phyloP scores from a whole-genome alignment of 2,329 filamentous ascomycete species.

The Dactylellina leptospora region DNA sequence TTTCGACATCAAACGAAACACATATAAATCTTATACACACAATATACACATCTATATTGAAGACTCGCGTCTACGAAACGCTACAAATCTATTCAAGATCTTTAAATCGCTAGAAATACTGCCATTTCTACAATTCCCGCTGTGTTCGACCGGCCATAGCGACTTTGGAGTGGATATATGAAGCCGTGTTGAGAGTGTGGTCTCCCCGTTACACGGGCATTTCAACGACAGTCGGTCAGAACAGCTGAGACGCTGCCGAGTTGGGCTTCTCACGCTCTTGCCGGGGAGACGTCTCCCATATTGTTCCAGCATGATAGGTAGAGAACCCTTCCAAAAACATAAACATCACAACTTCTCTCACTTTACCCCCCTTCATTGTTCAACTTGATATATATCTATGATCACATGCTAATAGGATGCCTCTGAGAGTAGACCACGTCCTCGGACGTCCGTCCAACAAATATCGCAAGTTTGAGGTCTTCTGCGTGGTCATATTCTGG shows the following conservation, averaged over 20 bases:
- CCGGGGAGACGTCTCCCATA: background rate
- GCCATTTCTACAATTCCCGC: no score
- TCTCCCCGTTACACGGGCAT: background rate
- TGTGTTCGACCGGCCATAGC: no score
- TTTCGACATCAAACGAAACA: no score
- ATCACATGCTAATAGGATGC: constrained; percentile 19
- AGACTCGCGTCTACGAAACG: constrained; percentile 7
- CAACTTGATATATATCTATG: background rate
- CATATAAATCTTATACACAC: background rate
- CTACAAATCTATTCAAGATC: no score
- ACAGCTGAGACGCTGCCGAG: background rate
- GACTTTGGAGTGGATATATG: no score
- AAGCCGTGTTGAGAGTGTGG: background rate
- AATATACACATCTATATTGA: background rate
- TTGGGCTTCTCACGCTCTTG: background rate
- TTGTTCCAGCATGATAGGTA: constrained; percentile 34
- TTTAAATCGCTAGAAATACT: no score
- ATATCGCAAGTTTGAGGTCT: constrained; percentile 90
- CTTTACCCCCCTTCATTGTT: background rate
- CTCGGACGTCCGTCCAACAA: constrained; percentile 88
- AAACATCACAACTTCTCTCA: background rate
- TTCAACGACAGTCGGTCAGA: no score
- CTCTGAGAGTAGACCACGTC: constrained; percentile 74
- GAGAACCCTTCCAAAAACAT: background rate
- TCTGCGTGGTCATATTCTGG: constrained; percentile 92